phyloP scores from a whole-genome alignment of 2,329 filamentous ascomycete species.

The Xylariomycetidae sp. region DNA sequence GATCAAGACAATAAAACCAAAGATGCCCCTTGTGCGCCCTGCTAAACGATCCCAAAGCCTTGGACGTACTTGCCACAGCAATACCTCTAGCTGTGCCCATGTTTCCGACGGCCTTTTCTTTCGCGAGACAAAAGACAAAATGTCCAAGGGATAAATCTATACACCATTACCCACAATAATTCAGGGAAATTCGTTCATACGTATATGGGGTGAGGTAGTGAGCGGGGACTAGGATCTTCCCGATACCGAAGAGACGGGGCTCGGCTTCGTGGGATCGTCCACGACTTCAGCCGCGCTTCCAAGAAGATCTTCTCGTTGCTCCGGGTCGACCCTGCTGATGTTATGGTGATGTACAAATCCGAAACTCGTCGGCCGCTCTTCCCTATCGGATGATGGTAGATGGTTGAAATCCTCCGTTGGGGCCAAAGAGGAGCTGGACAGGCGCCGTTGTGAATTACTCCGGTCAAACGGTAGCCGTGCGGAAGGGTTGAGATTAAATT shows the following conservation, averaged over 20 bases:
- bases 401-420: slow-evolving; percentile 42
- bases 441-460: slow-evolving; percentile 46
- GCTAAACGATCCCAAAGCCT: too few species aligned
- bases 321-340: slow-evolving; percentile 50
- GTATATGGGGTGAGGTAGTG: too few species aligned
- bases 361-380: slow-evolving; percentile 48
- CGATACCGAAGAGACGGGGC: slow-evolving; percentile 13
- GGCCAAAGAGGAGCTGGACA: slow-evolving; percentile 47
- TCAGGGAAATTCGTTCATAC: too few species aligned
- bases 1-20: too few species aligned
- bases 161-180: too few species aligned
- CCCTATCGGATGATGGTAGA: slow-evolving; percentile 25
- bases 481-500: slow-evolving; percentile 15
- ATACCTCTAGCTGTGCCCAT: too few species aligned
- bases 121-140: too few species aligned
- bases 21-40: too few species aligned
- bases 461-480: slow-evolving; percentile 54
- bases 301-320: slow-evolving; percentile 41
- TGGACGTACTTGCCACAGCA: too few species aligned
- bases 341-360: slow-evolving; percentile 56
- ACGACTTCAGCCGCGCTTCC: slow-evolving; percentile 55
- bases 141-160: too few species aligned
- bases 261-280: slow-evolving; percentile 32
- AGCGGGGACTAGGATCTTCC: neutral
- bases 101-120: too few species aligned